Evolutionary conservation across 495 filamentous ascomycete species (phyloP).

Genomic region (Hyphodiscus hymeniophilus): DNA sequence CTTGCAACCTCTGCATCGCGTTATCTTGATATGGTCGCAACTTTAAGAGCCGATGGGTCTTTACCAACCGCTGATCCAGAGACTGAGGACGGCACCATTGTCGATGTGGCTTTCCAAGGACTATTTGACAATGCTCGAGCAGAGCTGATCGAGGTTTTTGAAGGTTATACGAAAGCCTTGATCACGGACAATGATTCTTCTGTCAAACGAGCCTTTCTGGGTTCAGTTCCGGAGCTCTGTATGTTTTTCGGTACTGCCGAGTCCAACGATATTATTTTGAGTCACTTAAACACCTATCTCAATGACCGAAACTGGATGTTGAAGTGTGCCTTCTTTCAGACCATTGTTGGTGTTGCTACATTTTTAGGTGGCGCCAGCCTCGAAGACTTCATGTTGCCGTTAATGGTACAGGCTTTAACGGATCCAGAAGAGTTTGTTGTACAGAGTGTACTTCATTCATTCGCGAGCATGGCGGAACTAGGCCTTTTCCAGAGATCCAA

Average conservation of each 20-base stretch:
- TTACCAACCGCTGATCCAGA: conserved; percentile 71
- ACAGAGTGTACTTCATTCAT: conserved; percentile 77
- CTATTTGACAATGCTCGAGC: conserved; percentile 74
- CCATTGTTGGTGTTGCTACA: conserved; percentile 85
- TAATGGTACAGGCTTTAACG: conserved; percentile 95
- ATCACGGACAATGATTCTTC: conserved; percentile 79
- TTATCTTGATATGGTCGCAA: conserved; percentile 87
- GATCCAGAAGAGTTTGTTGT: conserved; percentile 95
- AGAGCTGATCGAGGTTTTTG: conserved; percentile 73
- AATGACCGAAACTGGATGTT: conserved; percentile 96
- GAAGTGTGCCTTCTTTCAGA: conserved; percentile 93
- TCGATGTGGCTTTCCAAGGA: conserved; percentile 58
- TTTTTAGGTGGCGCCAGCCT: conserved; percentile 81
- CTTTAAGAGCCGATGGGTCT: conserved; percentile 75
- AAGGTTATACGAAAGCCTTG: conserved; percentile 77
- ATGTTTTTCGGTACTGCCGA: conserved; percentile 87
- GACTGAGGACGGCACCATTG: conserved; percentile 58
- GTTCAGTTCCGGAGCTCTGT: conserved; percentile 85
- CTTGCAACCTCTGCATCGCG: conserved; percentile 81
- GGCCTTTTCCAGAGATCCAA: conserved; percentile 80
- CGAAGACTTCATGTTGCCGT: conserved; percentile 91
- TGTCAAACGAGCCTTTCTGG: conserved; percentile 90
- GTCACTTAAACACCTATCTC: conserved; percentile 94
- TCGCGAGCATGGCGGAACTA: conserved; percentile 82
- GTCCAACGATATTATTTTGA: conserved; percentile 88